These are phyloP conservation scores for Boletus pseudopeckii DNA, from an alignment of 768 basidiomycete genomes.

Conservation along the genomic window DNA sequence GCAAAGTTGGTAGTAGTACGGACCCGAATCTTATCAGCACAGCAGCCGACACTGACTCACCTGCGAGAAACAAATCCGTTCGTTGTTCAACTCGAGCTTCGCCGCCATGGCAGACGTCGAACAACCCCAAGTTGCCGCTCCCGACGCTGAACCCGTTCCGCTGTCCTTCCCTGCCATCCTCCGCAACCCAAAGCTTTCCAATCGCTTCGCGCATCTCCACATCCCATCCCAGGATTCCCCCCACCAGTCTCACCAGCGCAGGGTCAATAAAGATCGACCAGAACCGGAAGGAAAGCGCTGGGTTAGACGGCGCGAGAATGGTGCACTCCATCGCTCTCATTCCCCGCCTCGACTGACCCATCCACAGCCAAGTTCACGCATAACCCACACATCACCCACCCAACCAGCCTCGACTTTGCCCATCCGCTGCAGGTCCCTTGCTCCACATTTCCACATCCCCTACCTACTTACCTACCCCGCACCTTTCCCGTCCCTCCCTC, in stretches of 20 bases:
- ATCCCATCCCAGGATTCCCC: constrained; percentile 2
- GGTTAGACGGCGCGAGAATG: constrained; percentile 73
- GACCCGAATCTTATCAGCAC: background rate
- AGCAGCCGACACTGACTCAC: background rate
- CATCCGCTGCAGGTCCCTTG: constrained; percentile 41
- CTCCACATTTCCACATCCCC: constrained; percentile 72
- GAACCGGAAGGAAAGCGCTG: constrained; percentile 78
- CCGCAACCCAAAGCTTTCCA: constrained; percentile 52
- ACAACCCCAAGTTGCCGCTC: no score
- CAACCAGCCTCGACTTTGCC: constrained; percentile 54
- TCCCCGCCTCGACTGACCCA: constrained; percentile 1
- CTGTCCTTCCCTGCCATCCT: constrained; percentile 74
- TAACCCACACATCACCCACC: constrained; percentile 69
- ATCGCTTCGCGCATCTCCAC: constrained; percentile 53
- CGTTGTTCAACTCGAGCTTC: background rate
- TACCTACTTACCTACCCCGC: constrained; percentile 68
- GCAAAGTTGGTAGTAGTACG: no score
- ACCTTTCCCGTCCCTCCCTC: constrained; percentile 49
- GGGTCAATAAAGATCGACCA: constrained; percentile 46
- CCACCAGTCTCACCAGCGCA: constrained; percentile 7
- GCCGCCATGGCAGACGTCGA: constrained; percentile 9
- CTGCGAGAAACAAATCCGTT: background rate
- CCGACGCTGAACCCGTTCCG: constrained; percentile 36
- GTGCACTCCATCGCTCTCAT: constrained; percentile 37
- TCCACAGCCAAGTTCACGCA: constrained; percentile 61